Conservation (phyloP, 345 rosid genomes). For the Clarkia xantiana region DNA sequence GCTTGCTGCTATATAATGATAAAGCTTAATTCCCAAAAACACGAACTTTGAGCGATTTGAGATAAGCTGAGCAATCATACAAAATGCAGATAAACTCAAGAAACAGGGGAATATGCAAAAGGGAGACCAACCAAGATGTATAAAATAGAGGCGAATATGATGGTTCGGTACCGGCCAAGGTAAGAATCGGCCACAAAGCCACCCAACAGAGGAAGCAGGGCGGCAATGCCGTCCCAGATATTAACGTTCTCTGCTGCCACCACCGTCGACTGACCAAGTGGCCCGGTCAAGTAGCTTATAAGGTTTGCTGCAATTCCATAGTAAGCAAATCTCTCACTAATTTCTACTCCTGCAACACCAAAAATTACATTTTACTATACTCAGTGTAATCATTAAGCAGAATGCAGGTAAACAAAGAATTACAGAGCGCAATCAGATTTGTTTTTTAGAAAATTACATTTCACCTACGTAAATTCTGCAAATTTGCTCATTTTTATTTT, state of each 20-base stretch:
- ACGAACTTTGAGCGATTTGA: too few species aligned
- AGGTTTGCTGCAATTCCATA: constrained; percentile 15
- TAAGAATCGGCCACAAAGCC: constrained; percentile 31
- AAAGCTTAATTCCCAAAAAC: too few species aligned
- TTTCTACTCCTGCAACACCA: constrained; percentile 18
- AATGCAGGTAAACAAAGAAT: too few species aligned
- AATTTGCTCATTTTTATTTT: too few species aligned
- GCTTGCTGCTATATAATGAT: too few species aligned
- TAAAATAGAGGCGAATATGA: constrained; percentile 24
- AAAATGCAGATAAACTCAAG: neutral
- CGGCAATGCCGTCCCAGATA: constrained; percentile 19
- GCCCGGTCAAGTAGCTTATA: constrained; percentile 14
- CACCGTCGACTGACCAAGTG: constrained; percentile 14
- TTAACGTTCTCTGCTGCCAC: constrained; percentile 16
- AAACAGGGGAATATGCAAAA: neutral
- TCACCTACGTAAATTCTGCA: too few species aligned
- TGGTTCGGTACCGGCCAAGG: constrained; percentile 36
- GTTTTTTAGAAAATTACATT: too few species aligned
- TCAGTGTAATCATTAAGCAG: too few species aligned
- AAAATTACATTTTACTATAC: too few species aligned
- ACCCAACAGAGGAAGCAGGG: constrained; percentile 30
- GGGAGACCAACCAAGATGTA: constrained; percentile 18
- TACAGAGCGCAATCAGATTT: too few species aligned
- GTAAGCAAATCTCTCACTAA: constrained; percentile 15
- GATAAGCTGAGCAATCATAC: too few species aligned